Evolutionary conservation across 495 filamentous ascomycete species (phyloP).

Genomic region (Aspergillus incahuasiensis): DNA sequence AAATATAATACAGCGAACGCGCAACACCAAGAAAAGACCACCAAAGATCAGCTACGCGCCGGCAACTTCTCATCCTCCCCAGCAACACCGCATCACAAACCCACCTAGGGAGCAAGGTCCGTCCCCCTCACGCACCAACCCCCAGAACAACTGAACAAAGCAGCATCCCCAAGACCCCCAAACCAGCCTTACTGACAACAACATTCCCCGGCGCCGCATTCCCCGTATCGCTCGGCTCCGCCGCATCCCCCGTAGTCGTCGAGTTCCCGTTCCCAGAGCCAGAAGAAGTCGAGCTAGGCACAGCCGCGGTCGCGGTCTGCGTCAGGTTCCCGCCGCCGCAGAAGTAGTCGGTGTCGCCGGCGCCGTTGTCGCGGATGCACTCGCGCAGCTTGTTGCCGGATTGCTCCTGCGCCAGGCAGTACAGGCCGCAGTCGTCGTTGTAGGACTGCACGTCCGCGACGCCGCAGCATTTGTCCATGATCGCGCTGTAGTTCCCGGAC

Average conservation of each 20-base stretch:
- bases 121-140: constrained; percentile 14
- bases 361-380: constrained; percentile 35
- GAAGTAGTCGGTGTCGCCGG: constrained; percentile 29
- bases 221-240: constrained; percentile 2
- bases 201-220: constrained; percentile 14
- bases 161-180: constrained; percentile 36
- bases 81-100: no score
- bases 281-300: constrained; percentile 20
- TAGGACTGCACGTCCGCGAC: constrained; percentile 37
- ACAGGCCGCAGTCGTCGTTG: constrained; percentile 44
- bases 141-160: constrained; percentile 33
- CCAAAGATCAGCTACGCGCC: no score
- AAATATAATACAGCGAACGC: background rate
- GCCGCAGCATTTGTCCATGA: constrained; percentile 44
- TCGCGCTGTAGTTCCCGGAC: constrained; percentile 33
- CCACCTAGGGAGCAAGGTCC: no score
- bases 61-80: no score
- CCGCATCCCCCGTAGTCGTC: background rate
- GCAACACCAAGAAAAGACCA: background rate
- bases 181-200: constrained; percentile 29
- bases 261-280: background rate
- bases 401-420: constrained; percentile 48
- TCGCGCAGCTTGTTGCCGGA: constrained; percentile 27
- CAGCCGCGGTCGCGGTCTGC: constrained; percentile 39
- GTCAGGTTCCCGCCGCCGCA: constrained; percentile 32